Evolutionary conservation across 306 rosid species (phyloP), one percentile per base, ranked within the genome.

Genomic region (Lathyrus aphaca): DNA sequence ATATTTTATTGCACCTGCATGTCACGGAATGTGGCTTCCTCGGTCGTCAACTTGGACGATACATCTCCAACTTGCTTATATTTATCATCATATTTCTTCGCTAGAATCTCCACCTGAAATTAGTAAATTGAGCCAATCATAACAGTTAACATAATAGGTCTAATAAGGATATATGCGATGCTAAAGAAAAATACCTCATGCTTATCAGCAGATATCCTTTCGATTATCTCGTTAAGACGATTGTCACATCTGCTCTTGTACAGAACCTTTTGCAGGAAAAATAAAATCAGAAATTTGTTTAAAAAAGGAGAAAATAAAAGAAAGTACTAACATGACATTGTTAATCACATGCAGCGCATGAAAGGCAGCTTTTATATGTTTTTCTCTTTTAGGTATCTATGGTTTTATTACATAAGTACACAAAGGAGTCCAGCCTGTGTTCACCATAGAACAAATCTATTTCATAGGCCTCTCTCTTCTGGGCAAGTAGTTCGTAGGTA

Each of bases 221-320:
- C 97, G 56, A 84, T 74, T 43, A 91, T 79, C 92, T 95, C 99
- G 48, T 95, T 95, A 51, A 95, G 83, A 55, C 95, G 88, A 65
- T 87, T 91, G 87, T 91, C 99, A 78, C 99, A 95, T 83, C 97
- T 89, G 82, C 99, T 95, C 85, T 95, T 95, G 89, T 91, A 91
- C 60, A 95, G 82, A 72, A 95, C 89, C 99, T 95, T 84, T 69
- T 14, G 77, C 51, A 70, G 66, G 60, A 45, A 74, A 48, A 29
- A 35, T 2, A 35, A 23, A 18, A 71, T 35, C 79, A 37, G 46
- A 46, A 61, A 61, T 32, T 75, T 69, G 77, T 35, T 53, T 18
- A 8, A 18, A 63, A 70, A 25, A 14, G 18, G 73, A 10, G 37
- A 32, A 44, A 70, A 54, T 15, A 43, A 43, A 53, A 29, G 48